These are phyloP conservation scores for Marvania coccoides DNA, from an alignment of 139 green algal species.

Conservation along the genomic window DNA sequence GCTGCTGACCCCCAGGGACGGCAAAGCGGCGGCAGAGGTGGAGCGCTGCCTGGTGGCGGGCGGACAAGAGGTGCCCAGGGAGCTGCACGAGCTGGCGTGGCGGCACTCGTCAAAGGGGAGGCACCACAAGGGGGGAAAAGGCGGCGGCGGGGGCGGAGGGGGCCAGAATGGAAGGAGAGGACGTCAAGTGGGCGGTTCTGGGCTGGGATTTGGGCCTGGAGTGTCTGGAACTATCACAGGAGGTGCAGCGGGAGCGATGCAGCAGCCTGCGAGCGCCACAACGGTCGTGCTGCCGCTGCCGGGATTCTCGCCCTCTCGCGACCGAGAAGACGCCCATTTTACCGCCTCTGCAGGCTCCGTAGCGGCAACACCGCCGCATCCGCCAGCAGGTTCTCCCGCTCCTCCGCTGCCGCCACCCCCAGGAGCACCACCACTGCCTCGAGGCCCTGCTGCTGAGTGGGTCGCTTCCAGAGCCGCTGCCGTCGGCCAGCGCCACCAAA, in stretches of 20 bases:
- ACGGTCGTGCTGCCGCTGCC: not conserved
- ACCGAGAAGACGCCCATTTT: slow-evolving; percentile 20
- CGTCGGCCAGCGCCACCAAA: slow-evolving; percentile 20
- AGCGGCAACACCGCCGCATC: not conserved
- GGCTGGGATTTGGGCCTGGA: slow-evolving; percentile 55
- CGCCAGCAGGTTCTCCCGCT: not conserved
- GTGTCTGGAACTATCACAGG: not conserved
- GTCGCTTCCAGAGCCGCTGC: not conserved
- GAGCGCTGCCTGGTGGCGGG: slow-evolving; percentile 54
- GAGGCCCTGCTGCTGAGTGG: not conserved
- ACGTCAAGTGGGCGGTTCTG: slow-evolving; percentile 46
- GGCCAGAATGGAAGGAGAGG: not conserved
- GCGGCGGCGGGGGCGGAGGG: slow-evolving; percentile 1
- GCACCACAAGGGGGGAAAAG: not conserved
- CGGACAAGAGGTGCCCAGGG: slow-evolving; percentile 64
- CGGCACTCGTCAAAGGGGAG: slow-evolving; percentile 29
- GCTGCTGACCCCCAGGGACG: slow-evolving; percentile 65
- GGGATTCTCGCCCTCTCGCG: slow-evolving; percentile 11
- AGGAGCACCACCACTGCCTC: not conserved
- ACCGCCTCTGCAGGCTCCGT: not conserved
- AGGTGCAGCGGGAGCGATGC: too few species aligned
- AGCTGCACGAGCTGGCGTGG: slow-evolving; percentile 59
- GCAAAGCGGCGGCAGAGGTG: slow-evolving; percentile 45
- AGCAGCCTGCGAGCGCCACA: not conserved
- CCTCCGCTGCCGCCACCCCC: not conserved